Evolutionary conservation across 164 flowering plant species (phyloP), one percentile per base, ranked within the genome.

Genomic region (Vitis labrusca): DNA sequence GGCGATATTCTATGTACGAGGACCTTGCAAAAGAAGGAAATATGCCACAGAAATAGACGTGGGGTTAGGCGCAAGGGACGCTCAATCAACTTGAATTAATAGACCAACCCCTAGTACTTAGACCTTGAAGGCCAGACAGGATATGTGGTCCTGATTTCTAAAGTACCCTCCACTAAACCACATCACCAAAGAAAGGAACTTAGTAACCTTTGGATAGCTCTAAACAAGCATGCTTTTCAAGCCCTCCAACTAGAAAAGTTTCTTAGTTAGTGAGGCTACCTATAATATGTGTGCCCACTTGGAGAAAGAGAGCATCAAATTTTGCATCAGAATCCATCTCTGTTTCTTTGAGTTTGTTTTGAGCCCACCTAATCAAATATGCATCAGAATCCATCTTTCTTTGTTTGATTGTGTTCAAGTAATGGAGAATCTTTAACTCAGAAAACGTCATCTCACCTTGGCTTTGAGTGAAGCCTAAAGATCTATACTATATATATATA

Each of bases 381-480:
- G 72, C 63, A 72, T 75, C 80, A 71, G 76, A 73, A 81, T 68
- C 75, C 77, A 65, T 72, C 56, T 57, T 69, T 9, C 5, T 15
- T 63, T 67, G 16, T 70, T 63, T 66, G n/a, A 29, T 71, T 76
- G 68, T 72, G 50, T 57, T 71, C 63, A 60, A 27, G 71, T 62
- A 71, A 73, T 60, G 73, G 67, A 62, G 71, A 62, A 71, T 65
- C 65, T 66, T 71, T 68, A 73, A 69, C 63, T n/a, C 17, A 71
- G 74, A 70, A 70, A 58, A 68, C 73, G 74, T 79, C 77, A 81
- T 75, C 62, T 60, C 63, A 47, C 67, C 63, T 72, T 67, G 80
- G 79, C 76, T 58, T 58, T 59, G 65, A 78, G 68, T 73, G 79
- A 80, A 69, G 61, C 74, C 78, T 68, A 84, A 71, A 78, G 78